Base-by-base conservation (phyloP, 2,329 filamentous ascomycete species). In the Pseudogymnoascus sp. region DNA sequence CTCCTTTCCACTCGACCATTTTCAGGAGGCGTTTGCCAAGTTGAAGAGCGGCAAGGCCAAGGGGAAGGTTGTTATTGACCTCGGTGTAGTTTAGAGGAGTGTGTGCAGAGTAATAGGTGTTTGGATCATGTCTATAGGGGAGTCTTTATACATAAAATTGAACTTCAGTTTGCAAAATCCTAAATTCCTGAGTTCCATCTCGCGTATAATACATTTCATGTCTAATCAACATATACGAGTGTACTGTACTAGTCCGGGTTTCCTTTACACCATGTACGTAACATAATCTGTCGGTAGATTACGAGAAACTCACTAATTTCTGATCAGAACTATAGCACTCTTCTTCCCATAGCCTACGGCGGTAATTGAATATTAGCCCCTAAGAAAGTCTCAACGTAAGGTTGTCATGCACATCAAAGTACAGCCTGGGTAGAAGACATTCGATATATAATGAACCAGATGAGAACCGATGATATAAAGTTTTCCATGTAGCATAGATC, bases 51-150 rank as follows among this genome's bases (percentile, higher is more conserved):
- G 78, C 0, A 75, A 77, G 69, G 71, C 75, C 0, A 75, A 70
- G 62, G 78, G 78, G 1, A 80, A 80, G 68, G 74, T 80, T 25
- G 72, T 79, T 1, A 63, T 78, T 40, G 72, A 74, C 64, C 64
- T 74, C 23, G 59, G 59, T 31, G 59, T 60, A 3, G n/a, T 40
- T 25, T 60, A 60, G 34, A 3, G 23, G n/a, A 12, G 1, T 40
- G 11, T 6, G 37, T 60, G n/a, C 3, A 16, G 14, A 5, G 25
- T 31, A 31, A 18, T 31, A 18, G 25, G 25, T n/a, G n/a, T 4
- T 31, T n/a, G 25, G 8, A 5, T 53, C 34, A 34, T 31, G 25
- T 11, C 18, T 53, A 2, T 8, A 25, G 12, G 6, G 14, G n/a
- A 53, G 8, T 53, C 14, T 31, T 16, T 53, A 31, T 31, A 16